Base-by-base conservation (phyloP, 352 stramenopile genomes). In the Phytopythium boreale region DNA sequence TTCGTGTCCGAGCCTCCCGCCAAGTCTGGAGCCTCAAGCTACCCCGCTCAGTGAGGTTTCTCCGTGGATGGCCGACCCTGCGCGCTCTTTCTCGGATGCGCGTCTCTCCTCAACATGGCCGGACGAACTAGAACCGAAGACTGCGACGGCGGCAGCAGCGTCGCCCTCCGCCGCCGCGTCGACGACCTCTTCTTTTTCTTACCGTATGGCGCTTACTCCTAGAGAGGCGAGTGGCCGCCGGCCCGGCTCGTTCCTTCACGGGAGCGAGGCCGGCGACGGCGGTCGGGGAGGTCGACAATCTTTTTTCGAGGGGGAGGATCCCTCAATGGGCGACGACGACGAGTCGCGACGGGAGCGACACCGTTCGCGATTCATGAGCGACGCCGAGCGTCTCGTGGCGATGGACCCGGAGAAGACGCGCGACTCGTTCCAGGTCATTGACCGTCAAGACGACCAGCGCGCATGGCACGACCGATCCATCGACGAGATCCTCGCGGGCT, bases 141-240 rank as follows among this genome's bases (percentile, higher is more conserved):
- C 55, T 34, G 22, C 55, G 34, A 34, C 36, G 20, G 34, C 34
- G 34, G 55, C 12, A 22, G 39, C 34, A 39, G 22, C 36, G 34
- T 61, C 37, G 31, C 53, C 53, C 53, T 47, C 15, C 53, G 53
- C 31, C 55, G 36, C 55, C 22, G 55, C 61, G 59, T 61, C 70
- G 67, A 68, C 62, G 29, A 70, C 71, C 67, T 82, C 75, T 66
- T 84, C 78, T 79, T 84, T 76, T 77, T 88, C 70, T 49, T 89
- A 88, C 77, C 77, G 67, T 68, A 71, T 64, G 69, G 72, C 75
- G 75, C 75, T 53, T 76, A 91, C 82, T 79, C 76, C 82, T 88
- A 88, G 75, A 70, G 77, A 70, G 55, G 71, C 67, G 57, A 63
- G 47, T 55, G 69, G 58, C 62, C 68, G 75, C 50, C 31, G 55